Conservation (phyloP, 805 yeast species). For the Metschnikowia koreensis region DNA sequence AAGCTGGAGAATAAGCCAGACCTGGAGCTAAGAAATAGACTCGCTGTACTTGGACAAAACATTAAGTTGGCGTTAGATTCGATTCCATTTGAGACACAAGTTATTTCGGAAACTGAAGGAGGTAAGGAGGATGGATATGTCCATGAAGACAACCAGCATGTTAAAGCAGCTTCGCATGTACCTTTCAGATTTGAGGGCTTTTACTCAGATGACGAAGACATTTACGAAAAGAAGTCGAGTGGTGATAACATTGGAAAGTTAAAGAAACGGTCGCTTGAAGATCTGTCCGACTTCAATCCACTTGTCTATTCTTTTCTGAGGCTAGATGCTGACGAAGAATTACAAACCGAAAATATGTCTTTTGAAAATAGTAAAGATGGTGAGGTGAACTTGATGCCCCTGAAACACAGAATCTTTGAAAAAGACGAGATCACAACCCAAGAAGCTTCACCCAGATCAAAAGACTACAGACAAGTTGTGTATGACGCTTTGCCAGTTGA, state of each 20-base stretch:
- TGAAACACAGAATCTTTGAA: slow-evolving; percentile 8
- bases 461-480: slow-evolving; percentile 1
- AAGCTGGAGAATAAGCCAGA: background rate
- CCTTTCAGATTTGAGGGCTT: background rate
- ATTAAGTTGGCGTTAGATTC: slow-evolving; percentile 1
- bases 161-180: background rate
- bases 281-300: slow-evolving; percentile 20
- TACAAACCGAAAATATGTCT: background rate
- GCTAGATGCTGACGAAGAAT: slow-evolving; percentile 7
- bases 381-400: background rate
- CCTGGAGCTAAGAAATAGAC: slow-evolving; percentile 1
- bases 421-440: slow-evolving; percentile 6
- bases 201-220: background rate
- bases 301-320: slow-evolving; percentile 14
- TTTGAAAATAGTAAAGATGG: background rate
- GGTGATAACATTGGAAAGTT: background rate
- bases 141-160: background rate
- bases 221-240: background rate
- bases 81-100: background rate
- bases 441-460: slow-evolving; percentile 1
- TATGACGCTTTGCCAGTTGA: background rate
- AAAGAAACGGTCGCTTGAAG: slow-evolving; percentile 1
- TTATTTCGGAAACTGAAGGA: background rate
- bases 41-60: slow-evolving; percentile 4
- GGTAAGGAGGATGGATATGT: background rate